Evolutionary conservation across 2,329 filamentous ascomycete species (phyloP), one percentile per base, ranked within the genome.

Genomic region (Stylonectria norvegica): DNA sequence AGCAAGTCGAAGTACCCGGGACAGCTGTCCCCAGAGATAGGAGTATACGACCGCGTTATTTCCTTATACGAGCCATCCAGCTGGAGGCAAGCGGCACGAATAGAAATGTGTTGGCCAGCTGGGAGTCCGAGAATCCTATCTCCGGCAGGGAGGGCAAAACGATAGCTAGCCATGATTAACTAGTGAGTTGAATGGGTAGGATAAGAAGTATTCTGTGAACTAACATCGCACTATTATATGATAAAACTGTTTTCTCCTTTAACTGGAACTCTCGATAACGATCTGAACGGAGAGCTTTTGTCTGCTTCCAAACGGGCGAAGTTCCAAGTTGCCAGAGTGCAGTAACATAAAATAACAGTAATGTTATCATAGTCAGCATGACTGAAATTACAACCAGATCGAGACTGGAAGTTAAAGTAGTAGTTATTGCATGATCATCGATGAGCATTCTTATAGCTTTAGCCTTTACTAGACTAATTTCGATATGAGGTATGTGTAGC

Each of bases 101-200:
- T 87, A 45, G 90, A 95, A 70, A 97, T 95, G 74, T 97, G 91
- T 72, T 97, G 91, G 62, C 91, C 91, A 70, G 96, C 95, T 50
- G 91, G 90, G 23, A 96, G 85, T 60, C 91, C 91, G 57, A 96
- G 86, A 64, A 95, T 87, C 52, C 86, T 79, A 56, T 73, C 83
- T 15, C 83, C 71, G 32, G 75, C 74, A 36, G 90, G 90, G 20
- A 97, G 86, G 45, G 77, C 76, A 72, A 96, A 95, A 59, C 90
- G 89, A 75, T 96, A 97, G 70, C 84, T 87, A 44, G 11, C 14
- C 32, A 18, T 10, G 16, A 29, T 15, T 2, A 1, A 10, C 44
- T 10, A 33, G 33, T 15, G 27, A 10, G 6, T 6, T 15, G 6
- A 30, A 14, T 15, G 15, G 27, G 9, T 30, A 6, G 6, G 15